Evolutionary conservation across 495 filamentous ascomycete genomes (phyloP).

Genomic region (Podospora appendiculata): DNA sequence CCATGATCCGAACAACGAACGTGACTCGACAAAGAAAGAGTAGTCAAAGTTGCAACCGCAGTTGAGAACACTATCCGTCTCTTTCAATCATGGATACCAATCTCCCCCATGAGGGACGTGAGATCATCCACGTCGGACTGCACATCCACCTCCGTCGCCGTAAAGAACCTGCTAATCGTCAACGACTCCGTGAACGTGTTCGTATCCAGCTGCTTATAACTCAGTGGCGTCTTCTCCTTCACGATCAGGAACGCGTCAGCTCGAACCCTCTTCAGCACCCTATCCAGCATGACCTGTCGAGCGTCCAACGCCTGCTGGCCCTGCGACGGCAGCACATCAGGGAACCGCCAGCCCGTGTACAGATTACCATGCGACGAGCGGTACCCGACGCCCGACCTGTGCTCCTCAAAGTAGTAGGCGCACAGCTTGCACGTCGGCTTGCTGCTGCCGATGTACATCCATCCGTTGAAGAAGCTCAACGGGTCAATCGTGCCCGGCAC

Average conservation of each 20-base stretch:
- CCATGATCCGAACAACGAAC: no score
- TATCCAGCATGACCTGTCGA: neutral
- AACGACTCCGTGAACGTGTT: neutral
- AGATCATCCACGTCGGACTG: neutral
- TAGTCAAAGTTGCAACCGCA: no score
- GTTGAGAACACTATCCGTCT: no score
- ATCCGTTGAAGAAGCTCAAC: slow-evolving; percentile 13
- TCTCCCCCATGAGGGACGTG: neutral
- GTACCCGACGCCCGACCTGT: slow-evolving; percentile 2
- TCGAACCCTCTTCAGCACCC: neutral
- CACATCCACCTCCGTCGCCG: neutral
- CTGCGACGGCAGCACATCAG: slow-evolving; percentile 7
- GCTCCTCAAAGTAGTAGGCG: slow-evolving; percentile 13
- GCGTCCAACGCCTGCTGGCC: neutral
- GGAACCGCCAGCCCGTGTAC: slow-evolving; percentile 14
- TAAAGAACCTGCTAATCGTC: neutral
- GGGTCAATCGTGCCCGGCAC: neutral
- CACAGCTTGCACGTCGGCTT: slow-evolving; percentile 23
- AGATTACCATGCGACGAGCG: slow-evolving; percentile 12
- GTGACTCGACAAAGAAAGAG: no score
- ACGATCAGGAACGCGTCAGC: neutral
- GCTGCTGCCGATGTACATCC: slow-evolving; percentile 19
- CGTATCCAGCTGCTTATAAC: neutral
- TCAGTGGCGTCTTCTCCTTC: neutral
- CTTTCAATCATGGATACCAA: neutral